These are phyloP conservation scores for Sporothrix luriei DNA, from an alignment of 2,329 filamentous ascomycete genomes.

Conservation along the genomic window DNA sequence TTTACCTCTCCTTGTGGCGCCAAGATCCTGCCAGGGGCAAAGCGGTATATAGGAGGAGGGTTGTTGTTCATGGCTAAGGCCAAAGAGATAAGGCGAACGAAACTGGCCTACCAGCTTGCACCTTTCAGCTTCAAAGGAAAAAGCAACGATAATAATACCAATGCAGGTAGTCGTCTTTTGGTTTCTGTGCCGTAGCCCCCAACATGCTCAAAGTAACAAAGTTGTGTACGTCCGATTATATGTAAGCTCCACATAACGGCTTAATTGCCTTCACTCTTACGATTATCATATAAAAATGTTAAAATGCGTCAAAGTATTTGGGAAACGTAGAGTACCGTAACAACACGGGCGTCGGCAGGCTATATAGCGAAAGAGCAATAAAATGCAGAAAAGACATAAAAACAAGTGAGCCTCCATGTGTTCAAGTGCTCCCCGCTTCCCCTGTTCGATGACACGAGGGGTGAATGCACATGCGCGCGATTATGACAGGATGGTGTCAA, in stretches of 20 bases:
- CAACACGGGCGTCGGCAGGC: background rate
- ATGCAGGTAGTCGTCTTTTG: background rate
- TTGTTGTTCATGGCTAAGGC: background rate
- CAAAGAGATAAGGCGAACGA: background rate
- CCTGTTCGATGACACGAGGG: constrained; percentile 6
- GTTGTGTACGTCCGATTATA: no score
- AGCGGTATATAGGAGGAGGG: background rate
- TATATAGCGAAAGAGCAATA: background rate
- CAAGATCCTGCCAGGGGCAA: background rate
- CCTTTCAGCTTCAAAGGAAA: background rate
- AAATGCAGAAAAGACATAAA: background rate
- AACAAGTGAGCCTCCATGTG: background rate
- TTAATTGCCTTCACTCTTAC: no score
- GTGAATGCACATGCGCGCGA: background rate
- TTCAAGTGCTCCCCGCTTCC: background rate
- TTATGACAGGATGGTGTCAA: background rate
- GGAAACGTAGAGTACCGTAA: background rate
- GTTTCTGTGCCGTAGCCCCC: no score
- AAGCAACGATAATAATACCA: background rate
- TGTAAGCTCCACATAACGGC: no score
- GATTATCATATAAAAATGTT: no score
- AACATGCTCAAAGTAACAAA: no score
- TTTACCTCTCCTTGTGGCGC: background rate
- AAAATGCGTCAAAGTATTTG: background rate
- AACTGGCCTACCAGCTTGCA: background rate